Evolutionary conservation across 345 rosid species (phyloP), one percentile per base, ranked within the genome.

Genomic region (Boechera divaricarpa): DNA sequence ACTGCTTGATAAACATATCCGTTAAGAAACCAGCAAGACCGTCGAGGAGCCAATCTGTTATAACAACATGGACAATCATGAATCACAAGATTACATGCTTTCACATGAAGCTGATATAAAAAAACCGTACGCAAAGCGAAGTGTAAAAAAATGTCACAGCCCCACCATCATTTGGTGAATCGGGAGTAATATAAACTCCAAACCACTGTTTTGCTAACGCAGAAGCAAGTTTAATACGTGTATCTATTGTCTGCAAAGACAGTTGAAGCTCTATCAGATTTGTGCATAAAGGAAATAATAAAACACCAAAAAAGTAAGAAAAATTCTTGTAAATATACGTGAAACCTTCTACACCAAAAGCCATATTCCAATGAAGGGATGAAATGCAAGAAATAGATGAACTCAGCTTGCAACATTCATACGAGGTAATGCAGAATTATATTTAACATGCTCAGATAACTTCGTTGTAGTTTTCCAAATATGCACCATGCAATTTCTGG

Each of bases 161-260:
- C 89, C 81, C 83, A 91, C 99, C 99, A 83, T 95, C 99, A 82
- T 84, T 86, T 67, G 93, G 88, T 77, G 90, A 85, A 70, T 91
- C 94, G 2, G 97, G 87, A 58, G 91, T 83, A 51, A 95, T 82
- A 80, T 85, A 95, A 53, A 87, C 86, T 51, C 99, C 99, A 87
- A 95, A 95, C 99, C 99, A 95, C 85, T 95, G 99, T 69, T 87
- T 92, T 59, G 99, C 98, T 69, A 95, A 92, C 57, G 93, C 91
- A 81, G 80, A 88, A 68, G 97, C 95, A 84, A 95, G 86, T 82
- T 88, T 95, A 77, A 91, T 79, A 84, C 98, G 87, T 2, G 98
- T 88, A 59, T 89, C 97, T 83, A 92, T 89, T 51, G 88, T 85
- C 99, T 95, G 91, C 79, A 62, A 75, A 73, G 67, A 72, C 12